These are phyloP conservation scores for Vitis hybrid DNA, from an alignment of 177 flowering plant genomes.

Conservation along the genomic window DNA sequence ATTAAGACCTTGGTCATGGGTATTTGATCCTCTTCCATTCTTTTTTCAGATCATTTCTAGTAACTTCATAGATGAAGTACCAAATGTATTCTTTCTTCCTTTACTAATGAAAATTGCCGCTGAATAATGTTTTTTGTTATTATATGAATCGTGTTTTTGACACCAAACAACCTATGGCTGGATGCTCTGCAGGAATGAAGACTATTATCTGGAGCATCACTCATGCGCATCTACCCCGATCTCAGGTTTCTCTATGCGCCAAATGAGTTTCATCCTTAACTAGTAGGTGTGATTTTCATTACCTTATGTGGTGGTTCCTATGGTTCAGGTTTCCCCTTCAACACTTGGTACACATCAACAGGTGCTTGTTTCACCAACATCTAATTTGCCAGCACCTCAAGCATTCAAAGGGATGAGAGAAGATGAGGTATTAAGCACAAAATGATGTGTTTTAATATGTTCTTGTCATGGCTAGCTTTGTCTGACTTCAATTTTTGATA, in stretches of 20 bases:
- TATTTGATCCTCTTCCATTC: conserved; percentile 27
- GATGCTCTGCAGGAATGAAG: conserved; percentile 81
- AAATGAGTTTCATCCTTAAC: background rate
- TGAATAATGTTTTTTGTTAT: conserved; percentile 1
- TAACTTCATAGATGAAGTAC: too few relatives aligned
- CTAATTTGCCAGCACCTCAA: conserved; percentile 56
- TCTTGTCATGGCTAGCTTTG: conserved; percentile 1
- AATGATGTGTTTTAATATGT: conserved; percentile 3
- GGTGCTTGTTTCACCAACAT: conserved; percentile 54
- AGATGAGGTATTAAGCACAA: conserved; percentile 75
- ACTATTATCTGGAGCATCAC: conserved; percentile 98
- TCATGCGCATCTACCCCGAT: conserved; percentile 82
- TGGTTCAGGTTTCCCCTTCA: conserved; percentile 64
- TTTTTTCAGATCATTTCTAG: background rate
- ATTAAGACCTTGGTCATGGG: conserved; percentile 98
- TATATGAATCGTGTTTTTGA: background rate
- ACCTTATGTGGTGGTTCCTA: conserved; percentile 16
- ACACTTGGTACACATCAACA: conserved; percentile 67
- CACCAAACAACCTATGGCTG: background rate
- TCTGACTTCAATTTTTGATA: conserved; percentile 27
- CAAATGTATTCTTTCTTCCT: background rate
- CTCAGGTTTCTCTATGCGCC: conserved; percentile 56
- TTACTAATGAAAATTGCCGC: background rate
- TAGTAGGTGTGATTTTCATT: conserved; percentile 9
- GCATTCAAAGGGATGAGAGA: conserved; percentile 92